Conservation (phyloP, 75 land plant genomes). For the Chamaecyparis obtusa region DNA sequence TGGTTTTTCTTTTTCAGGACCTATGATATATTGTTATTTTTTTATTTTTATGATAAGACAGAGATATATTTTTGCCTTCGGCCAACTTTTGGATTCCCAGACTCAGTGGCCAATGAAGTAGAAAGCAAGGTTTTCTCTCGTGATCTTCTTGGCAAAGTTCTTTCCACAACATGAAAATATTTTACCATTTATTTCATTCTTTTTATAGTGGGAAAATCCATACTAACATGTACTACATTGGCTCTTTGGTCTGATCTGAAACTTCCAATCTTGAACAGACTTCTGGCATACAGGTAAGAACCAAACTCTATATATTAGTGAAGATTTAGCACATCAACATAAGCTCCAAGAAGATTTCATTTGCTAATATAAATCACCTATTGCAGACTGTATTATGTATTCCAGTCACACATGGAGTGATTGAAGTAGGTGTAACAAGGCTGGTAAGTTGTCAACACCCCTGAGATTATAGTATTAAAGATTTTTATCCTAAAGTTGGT, state of each 20-base stretch:
- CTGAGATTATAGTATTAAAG: background rate
- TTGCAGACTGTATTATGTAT: slow-evolving; percentile 87
- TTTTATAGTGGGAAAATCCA: background rate
- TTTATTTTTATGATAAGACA: too few species aligned
- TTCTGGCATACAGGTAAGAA: slow-evolving; percentile 59
- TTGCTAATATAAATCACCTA: background rate
- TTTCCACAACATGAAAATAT: background rate
- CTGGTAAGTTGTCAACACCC: slow-evolving; percentile 34
- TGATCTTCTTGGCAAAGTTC: slow-evolving; percentile 86
- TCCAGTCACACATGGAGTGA: slow-evolving; percentile 66
- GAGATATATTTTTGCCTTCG: too few species aligned
- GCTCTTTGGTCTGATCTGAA: background rate
- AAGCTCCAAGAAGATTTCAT: background rate
- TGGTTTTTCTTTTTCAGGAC: too few species aligned
- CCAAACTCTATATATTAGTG: background rate
- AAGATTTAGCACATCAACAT: background rate
- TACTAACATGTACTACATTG: background rate
- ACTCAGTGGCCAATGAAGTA: slow-evolving; percentile 36
- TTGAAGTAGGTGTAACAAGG: slow-evolving; percentile 75
- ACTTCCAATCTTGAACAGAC: slow-evolving; percentile 24
- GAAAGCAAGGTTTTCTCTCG: slow-evolving; percentile 74
- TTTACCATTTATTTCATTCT: background rate
- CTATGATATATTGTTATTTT: too few species aligned
- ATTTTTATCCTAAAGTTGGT: background rate
- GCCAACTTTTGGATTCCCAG: too few species aligned